Evolutionary conservation across 2,329 filamentous ascomycete genomes (phyloP).

Genomic region (Colletotrichum simmondsii): DNA sequence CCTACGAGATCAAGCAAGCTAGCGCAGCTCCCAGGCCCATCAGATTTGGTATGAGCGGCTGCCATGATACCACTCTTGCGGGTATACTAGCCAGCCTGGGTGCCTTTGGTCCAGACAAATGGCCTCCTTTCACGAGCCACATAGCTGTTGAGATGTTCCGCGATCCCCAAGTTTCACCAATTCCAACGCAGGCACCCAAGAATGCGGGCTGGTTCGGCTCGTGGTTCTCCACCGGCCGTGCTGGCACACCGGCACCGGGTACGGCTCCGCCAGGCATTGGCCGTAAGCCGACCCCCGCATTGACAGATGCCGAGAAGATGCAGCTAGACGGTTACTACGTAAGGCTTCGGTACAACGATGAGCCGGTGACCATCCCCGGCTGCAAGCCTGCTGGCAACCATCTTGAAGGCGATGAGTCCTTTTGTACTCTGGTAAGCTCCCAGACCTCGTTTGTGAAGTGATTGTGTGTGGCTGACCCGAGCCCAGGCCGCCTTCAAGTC

Average conservation of each 20-base stretch:
- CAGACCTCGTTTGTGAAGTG: not conserved
- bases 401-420: slow-evolving; percentile 84
- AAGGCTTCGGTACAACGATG: slow-evolving; percentile 90
- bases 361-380: slow-evolving; percentile 82
- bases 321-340: slow-evolving; percentile 82
- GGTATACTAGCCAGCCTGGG: slow-evolving; percentile 82
- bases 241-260: slow-evolving; percentile 39
- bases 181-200: slow-evolving; percentile 36
- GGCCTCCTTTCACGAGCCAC: slow-evolving; percentile 95
- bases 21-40: slow-evolving; percentile 58
- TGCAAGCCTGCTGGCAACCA: slow-evolving; percentile 84
- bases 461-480: not conserved
- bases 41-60: slow-evolving; percentile 84
- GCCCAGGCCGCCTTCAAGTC: slow-evolving; percentile 85
- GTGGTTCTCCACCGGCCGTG: slow-evolving; percentile 41
- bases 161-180: slow-evolving; percentile 48
- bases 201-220: slow-evolving; percentile 45
- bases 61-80: slow-evolving; percentile 93
- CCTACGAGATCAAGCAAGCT: slow-evolving; percentile 57
- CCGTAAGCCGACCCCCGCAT: slow-evolving; percentile 66
- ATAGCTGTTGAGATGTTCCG: slow-evolving; percentile 92
- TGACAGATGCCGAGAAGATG: slow-evolving; percentile 66
- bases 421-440: slow-evolving; percentile 83
- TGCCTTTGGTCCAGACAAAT: slow-evolving; percentile 76
- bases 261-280: slow-evolving; percentile 61